Conservation (phyloP, 108 stramenopile genomes). For the Cyclotella cryptica region DNA sequence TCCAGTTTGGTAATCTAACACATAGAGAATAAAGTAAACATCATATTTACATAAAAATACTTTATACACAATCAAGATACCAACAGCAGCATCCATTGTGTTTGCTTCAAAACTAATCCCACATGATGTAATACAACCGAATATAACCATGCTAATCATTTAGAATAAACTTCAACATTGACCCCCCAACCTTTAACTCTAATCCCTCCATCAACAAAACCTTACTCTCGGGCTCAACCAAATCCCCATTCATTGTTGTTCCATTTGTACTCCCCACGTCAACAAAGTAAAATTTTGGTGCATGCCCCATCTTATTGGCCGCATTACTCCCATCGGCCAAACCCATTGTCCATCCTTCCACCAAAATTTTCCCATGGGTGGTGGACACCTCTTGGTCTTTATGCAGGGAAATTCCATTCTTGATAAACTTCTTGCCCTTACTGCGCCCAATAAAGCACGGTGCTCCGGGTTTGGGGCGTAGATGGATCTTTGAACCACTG, state of each 20-base stretch:
- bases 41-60: too few species aligned
- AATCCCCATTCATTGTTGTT: constrained; percentile 40
- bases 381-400: constrained; percentile 87
- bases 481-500: constrained; percentile 37
- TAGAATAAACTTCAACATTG: constrained; percentile 42
- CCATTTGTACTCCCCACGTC: constrained; percentile 91
- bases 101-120: too few species aligned
- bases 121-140: too few species aligned
- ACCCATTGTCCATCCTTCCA: constrained; percentile 25
- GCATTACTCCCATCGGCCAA: not conserved
- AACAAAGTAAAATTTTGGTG: constrained; percentile 60
- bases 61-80: too few species aligned
- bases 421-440: constrained; percentile 77
- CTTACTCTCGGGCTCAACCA: constrained; percentile 52
- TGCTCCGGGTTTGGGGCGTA: constrained; percentile 54
- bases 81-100: too few species aligned
- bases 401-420: constrained; percentile 70
- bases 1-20: too few species aligned
- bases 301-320: not conserved
- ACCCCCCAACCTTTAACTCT: constrained; percentile 62
- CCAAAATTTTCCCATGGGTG: constrained; percentile 80
- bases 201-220: constrained; percentile 54
- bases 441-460: constrained; percentile 74
- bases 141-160: constrained; percentile 1
- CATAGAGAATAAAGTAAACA: too few species aligned